A percentile compares a stretch with the other conserved stretches of the same genome.
Evolutionary conservation across 805 yeast species (phyloP).

Genomic region (Candida wancherniae): DNA sequence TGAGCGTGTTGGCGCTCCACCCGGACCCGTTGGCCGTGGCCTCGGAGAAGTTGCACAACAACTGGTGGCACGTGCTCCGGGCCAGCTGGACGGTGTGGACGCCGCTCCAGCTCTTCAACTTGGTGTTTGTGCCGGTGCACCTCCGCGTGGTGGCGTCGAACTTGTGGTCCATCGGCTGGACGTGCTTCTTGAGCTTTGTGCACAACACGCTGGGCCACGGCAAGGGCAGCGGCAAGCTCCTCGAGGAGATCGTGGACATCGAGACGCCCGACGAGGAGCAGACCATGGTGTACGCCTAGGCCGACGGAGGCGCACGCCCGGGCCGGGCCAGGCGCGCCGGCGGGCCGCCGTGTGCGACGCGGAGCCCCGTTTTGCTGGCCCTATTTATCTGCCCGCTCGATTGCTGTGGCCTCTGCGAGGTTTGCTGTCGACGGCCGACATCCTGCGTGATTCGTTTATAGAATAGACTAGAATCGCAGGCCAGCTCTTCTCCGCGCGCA

Average conservation of each 20-base stretch:
- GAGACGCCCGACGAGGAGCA: constrained; percentile 33
- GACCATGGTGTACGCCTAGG: constrained; percentile 28
- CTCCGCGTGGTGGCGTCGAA: constrained; percentile 34
- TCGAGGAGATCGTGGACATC: constrained; percentile 38
- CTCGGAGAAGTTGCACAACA: constrained; percentile 27
- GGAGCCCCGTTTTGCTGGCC: too few relatives aligned
- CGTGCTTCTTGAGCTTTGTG: constrained; percentile 37
- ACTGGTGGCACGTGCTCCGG: constrained; percentile 39
- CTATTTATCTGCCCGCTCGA: too few relatives aligned
- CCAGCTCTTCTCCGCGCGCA: too few relatives aligned
- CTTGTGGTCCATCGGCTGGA: constrained; percentile 41
- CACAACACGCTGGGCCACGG: constrained; percentile 47
- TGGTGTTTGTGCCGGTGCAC: constrained; percentile 37
- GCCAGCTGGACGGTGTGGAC: constrained; percentile 44
- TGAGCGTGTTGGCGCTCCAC: constrained; percentile 34
- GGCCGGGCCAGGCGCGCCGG: neutral
- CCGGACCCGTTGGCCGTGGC: constrained; percentile 32
- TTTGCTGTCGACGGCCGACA: too few relatives aligned
- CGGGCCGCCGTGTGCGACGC: neutral
- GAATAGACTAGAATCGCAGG: neutral
- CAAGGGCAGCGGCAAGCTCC: constrained; percentile 29
- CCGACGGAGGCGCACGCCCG: neutral
- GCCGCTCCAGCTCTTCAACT: constrained; percentile 32
- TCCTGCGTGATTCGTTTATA: neutral
- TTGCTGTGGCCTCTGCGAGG: too few relatives aligned